A percentile compares a stretch with the other conserved stretches of the same genome.
Evolutionary conservation across 768 basidiomycete species (phyloP).

Genomic region (Inosperma sp.): DNA sequence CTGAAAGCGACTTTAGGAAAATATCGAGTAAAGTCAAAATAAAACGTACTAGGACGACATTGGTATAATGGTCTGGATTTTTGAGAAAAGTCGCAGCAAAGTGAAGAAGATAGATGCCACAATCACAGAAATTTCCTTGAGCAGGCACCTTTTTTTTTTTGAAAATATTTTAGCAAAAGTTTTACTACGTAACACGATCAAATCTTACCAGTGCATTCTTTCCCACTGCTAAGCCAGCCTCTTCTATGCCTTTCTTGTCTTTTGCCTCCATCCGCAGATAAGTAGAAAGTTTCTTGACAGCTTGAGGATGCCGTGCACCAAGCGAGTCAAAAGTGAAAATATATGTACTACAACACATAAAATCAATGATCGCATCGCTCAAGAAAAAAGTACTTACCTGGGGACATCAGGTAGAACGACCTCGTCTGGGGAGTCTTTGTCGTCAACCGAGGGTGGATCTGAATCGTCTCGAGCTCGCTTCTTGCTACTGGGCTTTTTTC

Average conservation of each 20-base stretch:
- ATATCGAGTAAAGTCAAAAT: neutral
- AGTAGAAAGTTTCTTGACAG: conserved; percentile 49
- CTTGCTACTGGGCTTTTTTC: too few species aligned
- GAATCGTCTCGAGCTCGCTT: too few species aligned
- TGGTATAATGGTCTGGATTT: conserved; percentile 48
- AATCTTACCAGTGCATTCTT: conserved; percentile 49
- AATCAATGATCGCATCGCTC: too few species aligned
- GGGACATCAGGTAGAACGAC: conserved; percentile 12
- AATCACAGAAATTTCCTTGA: conserved; percentile 89
- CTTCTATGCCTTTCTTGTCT: conserved; percentile 53
- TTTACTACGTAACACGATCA: too few species aligned
- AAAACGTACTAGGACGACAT: conserved; percentile 44
- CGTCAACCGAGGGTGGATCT: too few species aligned
- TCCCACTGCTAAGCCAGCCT: conserved; percentile 38
- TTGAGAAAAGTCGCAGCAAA: conserved; percentile 74
- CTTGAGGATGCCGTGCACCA: conserved; percentile 64
- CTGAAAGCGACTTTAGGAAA: neutral
- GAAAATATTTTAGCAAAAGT: neutral
- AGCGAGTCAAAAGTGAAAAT: conserved; percentile 92
- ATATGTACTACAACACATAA: conserved; percentile 65
- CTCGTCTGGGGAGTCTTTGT: conserved; percentile 6
- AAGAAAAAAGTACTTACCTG: neutral
- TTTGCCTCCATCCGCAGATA: conserved; percentile 78
- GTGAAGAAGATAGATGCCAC: conserved; percentile 88
- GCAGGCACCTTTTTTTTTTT: conserved; percentile 62